Conservation (phyloP, 179 eudicot genomes). For the Camellia oleifera region DNA sequence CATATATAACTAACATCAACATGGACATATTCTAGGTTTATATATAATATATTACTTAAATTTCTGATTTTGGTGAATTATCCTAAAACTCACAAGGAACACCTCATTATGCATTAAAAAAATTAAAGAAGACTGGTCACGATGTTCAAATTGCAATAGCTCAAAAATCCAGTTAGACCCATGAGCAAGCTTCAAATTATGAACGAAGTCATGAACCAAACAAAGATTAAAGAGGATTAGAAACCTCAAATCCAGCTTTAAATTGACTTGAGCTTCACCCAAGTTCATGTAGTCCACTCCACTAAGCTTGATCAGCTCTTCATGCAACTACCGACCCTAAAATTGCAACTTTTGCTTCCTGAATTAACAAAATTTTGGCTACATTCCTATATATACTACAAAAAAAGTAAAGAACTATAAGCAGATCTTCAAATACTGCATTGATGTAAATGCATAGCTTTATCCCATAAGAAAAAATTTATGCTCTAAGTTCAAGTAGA, state of each 20-base stretch:
- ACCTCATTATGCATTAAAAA: not conserved
- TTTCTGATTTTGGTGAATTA: not conserved
- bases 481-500: not conserved
- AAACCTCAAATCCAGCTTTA: not conserved
- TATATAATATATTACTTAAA: not conserved
- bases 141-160: not conserved
- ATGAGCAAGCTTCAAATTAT: not conserved
- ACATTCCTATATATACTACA: not conserved
- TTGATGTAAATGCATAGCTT: not conserved
- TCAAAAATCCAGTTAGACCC: not conserved
- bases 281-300: not conserved
- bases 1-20: too few relatives aligned
- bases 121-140: not conserved
- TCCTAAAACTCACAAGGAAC: not conserved
- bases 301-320: not conserved
- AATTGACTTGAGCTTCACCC: not conserved
- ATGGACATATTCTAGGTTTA: not conserved
- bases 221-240: not conserved
- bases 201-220: not conserved
- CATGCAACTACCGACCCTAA: not conserved
- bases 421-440: not conserved
- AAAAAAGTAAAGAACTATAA: not conserved
- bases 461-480: not conserved
- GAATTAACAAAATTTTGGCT: not conserved
- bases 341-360: not conserved